Evolutionary conservation across 371 early-diverging fungal genomes (phyloP).

Genomic region (Mortierella sp.): DNA sequence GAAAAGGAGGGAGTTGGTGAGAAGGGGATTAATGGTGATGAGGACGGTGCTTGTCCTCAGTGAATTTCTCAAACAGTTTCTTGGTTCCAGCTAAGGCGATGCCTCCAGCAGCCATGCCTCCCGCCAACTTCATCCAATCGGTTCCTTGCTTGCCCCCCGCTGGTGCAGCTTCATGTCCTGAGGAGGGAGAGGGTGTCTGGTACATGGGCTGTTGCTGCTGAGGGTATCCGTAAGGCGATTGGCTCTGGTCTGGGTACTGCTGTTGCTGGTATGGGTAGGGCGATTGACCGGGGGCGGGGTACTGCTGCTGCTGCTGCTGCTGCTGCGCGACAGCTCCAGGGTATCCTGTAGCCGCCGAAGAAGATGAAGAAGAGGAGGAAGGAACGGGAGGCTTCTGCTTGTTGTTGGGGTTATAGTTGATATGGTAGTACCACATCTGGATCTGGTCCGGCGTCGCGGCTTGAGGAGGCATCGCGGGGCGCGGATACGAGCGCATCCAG

Average conservation of each 20-base stretch:
- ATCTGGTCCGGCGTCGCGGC: conserved; percentile 16
- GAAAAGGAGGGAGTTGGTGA: no score
- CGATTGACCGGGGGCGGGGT: conserved; percentile 9
- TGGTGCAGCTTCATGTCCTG: background rate
- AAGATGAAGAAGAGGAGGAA: background rate
- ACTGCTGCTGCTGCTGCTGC: conserved; percentile 16
- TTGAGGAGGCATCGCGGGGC: conserved; percentile 13
- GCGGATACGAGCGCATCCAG: conserved; percentile 42
- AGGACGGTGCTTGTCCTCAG: conserved; percentile 26
- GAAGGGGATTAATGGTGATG: conserved; percentile 9
- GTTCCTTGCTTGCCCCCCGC: conserved; percentile 21
- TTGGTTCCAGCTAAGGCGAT: conserved; percentile 39
- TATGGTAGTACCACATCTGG: conserved; percentile 32
- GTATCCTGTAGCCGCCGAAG: conserved; percentile 1
- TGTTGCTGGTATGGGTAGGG: conserved; percentile 13
- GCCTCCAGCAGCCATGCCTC: conserved; percentile 46
- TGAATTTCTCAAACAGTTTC: conserved; percentile 37
- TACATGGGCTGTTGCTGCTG: conserved; percentile 19
- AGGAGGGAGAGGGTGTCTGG: background rate
- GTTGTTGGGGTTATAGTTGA: conserved; percentile 32
- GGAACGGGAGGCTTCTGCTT: conserved; percentile 24
- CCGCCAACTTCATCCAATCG: conserved; percentile 51
- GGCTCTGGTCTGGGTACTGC: conserved; percentile 7
- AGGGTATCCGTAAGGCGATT: conserved; percentile 1
- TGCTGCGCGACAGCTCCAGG: conserved; percentile 17